Evolutionary conservation across 2,329 filamentous ascomycete species (phyloP).

Genomic region (Paracoccidioides lutzii): DNA sequence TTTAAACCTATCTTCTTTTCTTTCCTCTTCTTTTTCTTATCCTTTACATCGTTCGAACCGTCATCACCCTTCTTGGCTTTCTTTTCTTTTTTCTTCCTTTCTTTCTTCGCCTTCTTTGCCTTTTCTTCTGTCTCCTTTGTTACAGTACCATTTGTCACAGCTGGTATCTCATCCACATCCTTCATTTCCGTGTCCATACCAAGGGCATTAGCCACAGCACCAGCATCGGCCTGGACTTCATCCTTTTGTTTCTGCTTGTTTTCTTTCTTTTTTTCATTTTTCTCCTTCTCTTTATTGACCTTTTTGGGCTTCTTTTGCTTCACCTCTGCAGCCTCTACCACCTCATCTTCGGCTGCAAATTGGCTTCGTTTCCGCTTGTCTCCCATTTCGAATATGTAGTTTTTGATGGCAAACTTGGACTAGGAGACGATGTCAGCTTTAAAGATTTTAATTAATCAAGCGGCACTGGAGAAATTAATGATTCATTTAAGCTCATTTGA

Average conservation of each 20-base stretch:
- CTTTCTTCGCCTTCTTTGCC: conserved; percentile 11
- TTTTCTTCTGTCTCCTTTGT: conserved; percentile 9
- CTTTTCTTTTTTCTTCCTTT: conserved; percentile 3
- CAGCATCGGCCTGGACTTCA: not conserved
- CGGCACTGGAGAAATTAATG: not conserved
- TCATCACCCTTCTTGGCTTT: conserved; percentile 7
- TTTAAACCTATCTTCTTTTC: conserved; percentile 9
- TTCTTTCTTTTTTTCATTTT: not conserved
- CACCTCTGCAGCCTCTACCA: conserved; percentile 7
- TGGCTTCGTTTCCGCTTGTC: conserved; percentile 13
- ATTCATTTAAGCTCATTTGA: not conserved
- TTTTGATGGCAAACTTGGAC: not conserved
- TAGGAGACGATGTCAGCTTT: not conserved
- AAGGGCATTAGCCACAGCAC: conserved; percentile 4
- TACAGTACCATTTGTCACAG: not conserved
- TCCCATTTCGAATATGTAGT: conserved; percentile 6
- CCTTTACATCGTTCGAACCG: conserved; percentile 7
- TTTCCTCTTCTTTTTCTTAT: conserved; percentile 5
- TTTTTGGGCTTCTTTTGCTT: conserved; percentile 9
- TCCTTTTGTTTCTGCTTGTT: not conserved
- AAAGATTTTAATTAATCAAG: not conserved
- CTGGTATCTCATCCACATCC: conserved; percentile 3
- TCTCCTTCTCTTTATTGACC: conserved; percentile 2
- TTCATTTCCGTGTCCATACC: conserved; percentile 16
- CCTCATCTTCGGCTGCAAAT: conserved; percentile 4